Evolutionary conservation across 2,329 filamentous ascomycete genomes (phyloP).

Genomic region (Pseudogymnoascus destructans): DNA sequence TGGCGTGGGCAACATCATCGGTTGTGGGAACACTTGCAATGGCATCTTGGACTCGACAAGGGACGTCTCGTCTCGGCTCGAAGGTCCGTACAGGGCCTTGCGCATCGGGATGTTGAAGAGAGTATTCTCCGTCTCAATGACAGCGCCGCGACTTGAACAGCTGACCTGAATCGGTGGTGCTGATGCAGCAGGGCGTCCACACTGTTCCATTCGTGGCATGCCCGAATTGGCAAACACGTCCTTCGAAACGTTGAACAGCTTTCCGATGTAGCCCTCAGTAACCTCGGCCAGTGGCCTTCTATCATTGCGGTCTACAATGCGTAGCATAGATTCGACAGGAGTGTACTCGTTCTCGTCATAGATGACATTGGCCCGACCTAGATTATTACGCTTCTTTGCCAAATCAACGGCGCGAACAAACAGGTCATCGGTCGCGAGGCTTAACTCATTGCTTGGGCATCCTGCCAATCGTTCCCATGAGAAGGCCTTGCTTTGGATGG

Average conservation of each 20-base stretch:
- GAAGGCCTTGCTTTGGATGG: constrained; percentile 57
- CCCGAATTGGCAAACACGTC: constrained; percentile 54
- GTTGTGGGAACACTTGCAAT: constrained; percentile 47
- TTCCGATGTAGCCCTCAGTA: constrained; percentile 56
- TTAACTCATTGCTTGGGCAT: constrained; percentile 58
- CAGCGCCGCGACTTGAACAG: constrained; percentile 53
- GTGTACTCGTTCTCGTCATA: constrained; percentile 56
- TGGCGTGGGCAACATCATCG: constrained; percentile 59
- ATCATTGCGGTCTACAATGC: constrained; percentile 60
- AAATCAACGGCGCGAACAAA: constrained; percentile 61
- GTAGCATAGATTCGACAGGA: constrained; percentile 67
- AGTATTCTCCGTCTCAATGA: constrained; percentile 53
- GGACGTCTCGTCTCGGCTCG: constrained; percentile 53
- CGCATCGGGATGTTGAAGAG: constrained; percentile 72
- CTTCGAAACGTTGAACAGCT: constrained; percentile 67
- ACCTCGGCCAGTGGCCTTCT: constrained; percentile 54
- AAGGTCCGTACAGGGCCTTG: constrained; percentile 57
- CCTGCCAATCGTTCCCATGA: constrained; percentile 86
- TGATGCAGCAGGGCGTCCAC: constrained; percentile 61
- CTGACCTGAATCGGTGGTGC: constrained; percentile 77
- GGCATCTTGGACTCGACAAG: constrained; percentile 64
- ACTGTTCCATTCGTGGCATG: constrained; percentile 66
- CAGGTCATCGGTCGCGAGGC: constrained; percentile 52
- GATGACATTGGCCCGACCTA: constrained; percentile 51
- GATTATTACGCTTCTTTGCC: constrained; percentile 30